Evolutionary conservation across 805 yeast genomes (phyloP), one percentile per base, ranked within the genome.

Genomic region (Dipodascus albidus): DNA sequence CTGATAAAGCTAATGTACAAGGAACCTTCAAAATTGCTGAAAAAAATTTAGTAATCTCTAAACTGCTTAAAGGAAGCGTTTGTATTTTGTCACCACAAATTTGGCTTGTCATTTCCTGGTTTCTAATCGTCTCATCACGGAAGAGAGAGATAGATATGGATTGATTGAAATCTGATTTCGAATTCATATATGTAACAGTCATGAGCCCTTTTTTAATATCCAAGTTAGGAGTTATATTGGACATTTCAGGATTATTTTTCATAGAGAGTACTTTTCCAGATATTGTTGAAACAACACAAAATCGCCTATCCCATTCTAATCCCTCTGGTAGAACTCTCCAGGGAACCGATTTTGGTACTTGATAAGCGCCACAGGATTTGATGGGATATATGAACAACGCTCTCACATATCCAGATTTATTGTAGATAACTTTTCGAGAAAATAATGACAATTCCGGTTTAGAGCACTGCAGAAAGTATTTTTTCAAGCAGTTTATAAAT

Each of bases 331-430:
- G 53, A 1, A 73, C 60, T 11, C 57, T 54, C 74, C 75, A 71
- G 1, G 53, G 50, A 0, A 41, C 19, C 8, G 54, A 57, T 2
- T 35, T 23, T 0, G 68, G 65, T 8, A 74, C 59, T 15, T 52
- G 48, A 48, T 59, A 64, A 1, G 70, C 74, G 2, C 61, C 66
- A 55, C 78, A 74, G 3, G 77, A 73, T 53, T 74, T 74, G 49
- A 74, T 70, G 1, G 78, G 78, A 58, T 67, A 74, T 1, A 72
- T 62, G 20, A 58, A 54, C 23, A 73, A 23, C 15, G 59, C 54
- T 23, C 58, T 53, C 15, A 73, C 55, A 15, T 24, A 24, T 2
- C 50, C 52, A 2, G 4, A 6, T 38, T 14, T 38, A 14, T 41
- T 42, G 20, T 22, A 52, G 27, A 15, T 49, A 2, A 47, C 49